Percentiles rank a stretch among this genome's conserved stretches.
These are phyloP conservation scores for Citrus cavaleriei DNA, from an alignment of 345 rosid species.

Conservation along the genomic window DNA sequence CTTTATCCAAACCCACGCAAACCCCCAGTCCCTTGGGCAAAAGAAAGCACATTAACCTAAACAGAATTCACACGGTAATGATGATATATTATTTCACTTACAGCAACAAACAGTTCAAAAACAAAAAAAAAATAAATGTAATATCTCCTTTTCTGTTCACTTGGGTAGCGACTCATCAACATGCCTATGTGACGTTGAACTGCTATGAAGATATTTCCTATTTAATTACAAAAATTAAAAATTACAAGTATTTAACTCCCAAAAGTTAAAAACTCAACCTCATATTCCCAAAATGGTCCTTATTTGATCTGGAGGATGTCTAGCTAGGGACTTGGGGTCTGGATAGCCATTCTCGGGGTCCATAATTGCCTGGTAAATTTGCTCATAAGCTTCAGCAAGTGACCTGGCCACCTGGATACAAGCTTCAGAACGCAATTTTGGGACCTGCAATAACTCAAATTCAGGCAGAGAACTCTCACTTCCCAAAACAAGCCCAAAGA, in stretches of 20 bases:
- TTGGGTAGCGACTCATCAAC: not conserved
- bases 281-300: constrained; percentile 89
- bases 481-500: constrained; percentile 83
- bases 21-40: not conserved
- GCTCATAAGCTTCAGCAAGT: constrained; percentile 74
- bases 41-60: not conserved
- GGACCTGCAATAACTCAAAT: constrained; percentile 90
- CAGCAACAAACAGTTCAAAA: not conserved
- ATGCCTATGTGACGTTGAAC: not conserved
- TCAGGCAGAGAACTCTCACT: constrained; percentile 86
- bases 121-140: not conserved
- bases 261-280: constrained; percentile 1
- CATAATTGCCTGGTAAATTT: constrained; percentile 64
- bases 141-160: not conserved
- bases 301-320: constrained; percentile 96
- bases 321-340: constrained; percentile 80
- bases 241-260: too few relatives aligned
- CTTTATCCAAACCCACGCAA: too few relatives aligned
- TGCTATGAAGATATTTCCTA: not conserved
- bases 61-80: not conserved
- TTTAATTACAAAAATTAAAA: not conserved
- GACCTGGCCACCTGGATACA: constrained; percentile 64
- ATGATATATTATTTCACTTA: not conserved
- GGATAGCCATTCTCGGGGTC: constrained; percentile 69
- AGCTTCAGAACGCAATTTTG: constrained; percentile 84